Evolutionary conservation across 768 basidiomycete genomes (phyloP), one percentile per base, ranked within the genome.

Genomic region (Lactarius sp.): DNA sequence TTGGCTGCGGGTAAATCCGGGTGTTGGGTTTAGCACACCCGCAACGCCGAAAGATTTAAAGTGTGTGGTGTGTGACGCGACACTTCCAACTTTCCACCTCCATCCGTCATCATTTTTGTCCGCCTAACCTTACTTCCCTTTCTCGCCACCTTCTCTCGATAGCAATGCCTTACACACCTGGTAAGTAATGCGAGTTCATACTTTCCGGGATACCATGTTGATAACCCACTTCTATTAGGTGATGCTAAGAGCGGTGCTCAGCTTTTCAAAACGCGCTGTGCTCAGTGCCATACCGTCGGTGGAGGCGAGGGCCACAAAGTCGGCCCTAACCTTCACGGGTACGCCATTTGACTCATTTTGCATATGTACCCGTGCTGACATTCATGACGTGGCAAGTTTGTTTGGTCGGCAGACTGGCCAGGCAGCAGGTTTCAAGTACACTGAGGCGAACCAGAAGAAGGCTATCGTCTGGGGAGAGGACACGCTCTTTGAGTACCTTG

Each of bases 211-310:
- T 8, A 47, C 20, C 13, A 12, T 47, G 46, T 47, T 47, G 2
- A 47, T 47, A 13, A 37, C 18, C n/a, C 8, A 0, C 8, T 2
- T 52, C n/a, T 61, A 1, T 52, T 54, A 83, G 95, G 95, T 85
- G 92, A 97, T 80, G 76, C 88, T 72, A 71, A 71, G 61, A 97
- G 95, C 83, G 95, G 95, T 77, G 94, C 95, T 74, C 79, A 81
- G 73, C 88, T 97, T 75, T 98, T 98, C 88, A 96, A 94, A 82
- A 94, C 94, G 65, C 90, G 94, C 62, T 94, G 91, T 72, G 87
- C 89, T 47, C 93, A 97, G 74, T 98, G 95, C 79, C 95, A 98
- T 76, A 97, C 92, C 67, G 76, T 90, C 66, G 90, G 78, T 60
- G 79, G 82, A 69, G 86, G 87, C 60, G 92, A 86, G 71, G 80